Percentiles rank a stretch among this genome's conserved stretches.
Evolutionary conservation across 176 grass and related monocot species (phyloP).

Genomic region (Metroxylon sagu): DNA sequence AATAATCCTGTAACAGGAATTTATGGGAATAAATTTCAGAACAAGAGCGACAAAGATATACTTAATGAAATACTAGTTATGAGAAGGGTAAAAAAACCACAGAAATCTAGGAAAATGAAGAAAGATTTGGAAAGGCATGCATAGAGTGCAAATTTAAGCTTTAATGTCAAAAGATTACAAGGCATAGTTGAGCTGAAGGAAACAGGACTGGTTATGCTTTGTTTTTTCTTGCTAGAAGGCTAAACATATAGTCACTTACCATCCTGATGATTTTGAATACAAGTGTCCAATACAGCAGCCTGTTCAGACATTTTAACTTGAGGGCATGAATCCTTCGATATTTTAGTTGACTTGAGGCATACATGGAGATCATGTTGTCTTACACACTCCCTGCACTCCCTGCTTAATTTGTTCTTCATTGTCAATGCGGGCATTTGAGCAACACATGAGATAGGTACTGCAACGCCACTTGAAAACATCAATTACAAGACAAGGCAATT

Average conservation of each 20-base stretch:
- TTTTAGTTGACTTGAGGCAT: conserved; percentile 33
- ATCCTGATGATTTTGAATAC: conserved; percentile 32
- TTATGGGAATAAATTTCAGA: too few relatives aligned
- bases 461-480: conserved; percentile 57
- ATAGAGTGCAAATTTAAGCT: too few relatives aligned
- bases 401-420: conserved; percentile 64
- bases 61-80: too few relatives aligned
- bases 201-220: too few relatives aligned
- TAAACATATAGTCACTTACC: conserved; percentile 26
- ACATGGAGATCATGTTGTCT: conserved; percentile 39
- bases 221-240: too few relatives aligned
- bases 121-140: too few relatives aligned
- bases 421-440: conserved; percentile 62
- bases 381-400: conserved; percentile 47
- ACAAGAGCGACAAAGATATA: too few relatives aligned
- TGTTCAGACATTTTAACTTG: conserved; percentile 16
- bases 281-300: conserved; percentile 23
- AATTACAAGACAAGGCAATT: conserved; percentile 30
- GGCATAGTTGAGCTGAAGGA: too few relatives aligned
- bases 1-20: too few relatives aligned
- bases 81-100: too few relatives aligned
- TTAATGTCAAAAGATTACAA: too few relatives aligned
- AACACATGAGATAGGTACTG: conserved; percentile 48
- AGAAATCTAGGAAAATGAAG: too few relatives aligned
- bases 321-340: conserved; percentile 27